Evolutionary conservation across 495 filamentous ascomycete genomes (phyloP), one percentile per base, ranked within the genome.

Genomic region (Penicillium coprophilum): DNA sequence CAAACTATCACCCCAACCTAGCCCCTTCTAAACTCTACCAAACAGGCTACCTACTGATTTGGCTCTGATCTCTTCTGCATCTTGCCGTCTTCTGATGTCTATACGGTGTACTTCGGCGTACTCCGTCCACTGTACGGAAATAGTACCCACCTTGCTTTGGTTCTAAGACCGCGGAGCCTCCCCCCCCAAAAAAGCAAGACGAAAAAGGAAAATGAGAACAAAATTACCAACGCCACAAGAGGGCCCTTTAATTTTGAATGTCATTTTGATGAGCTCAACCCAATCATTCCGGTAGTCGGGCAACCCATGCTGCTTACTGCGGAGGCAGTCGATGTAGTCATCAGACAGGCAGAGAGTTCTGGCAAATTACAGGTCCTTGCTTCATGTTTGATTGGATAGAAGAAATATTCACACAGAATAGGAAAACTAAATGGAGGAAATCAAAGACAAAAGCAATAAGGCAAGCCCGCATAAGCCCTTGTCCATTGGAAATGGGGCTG

Each of bases 1-100:
- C 28, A 48, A 30, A 30, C 48, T 21, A 10, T 6, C 40, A 17
- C 24, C 17, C 17, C 39, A 56, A 34, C 30, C 20, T 38, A 55
- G 28, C 27, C 21, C 20, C 13, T 27, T 40, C 23, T 0, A 17
- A 46, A 44, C 23, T 24, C 17, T 24, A 23, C 50, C n/a, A 53
- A 50, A 53, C 19, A 40, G 49, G 21, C 48, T 52, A n/a, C 24
- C 31, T 19, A 31, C 47, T 53, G 3, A 19, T 2, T 59, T 62
- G 59, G 62, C 41, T 46, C 13, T 28, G 8, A 20, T 23, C 24
- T 44, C 24, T 12, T 43, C 45, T 59, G 62, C 60, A 56, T 53
- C 43, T 53, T 60, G 48, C 53, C 60, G 55, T 46, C 13, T 36
- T 27, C 15, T n/a, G n/a, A n/a, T n/a, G n/a, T n/a, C n/a, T n/a